phyloP scores from a whole-genome alignment of 2,329 filamentous ascomycete species.

The Neopestalotiopsis sp. region DNA sequence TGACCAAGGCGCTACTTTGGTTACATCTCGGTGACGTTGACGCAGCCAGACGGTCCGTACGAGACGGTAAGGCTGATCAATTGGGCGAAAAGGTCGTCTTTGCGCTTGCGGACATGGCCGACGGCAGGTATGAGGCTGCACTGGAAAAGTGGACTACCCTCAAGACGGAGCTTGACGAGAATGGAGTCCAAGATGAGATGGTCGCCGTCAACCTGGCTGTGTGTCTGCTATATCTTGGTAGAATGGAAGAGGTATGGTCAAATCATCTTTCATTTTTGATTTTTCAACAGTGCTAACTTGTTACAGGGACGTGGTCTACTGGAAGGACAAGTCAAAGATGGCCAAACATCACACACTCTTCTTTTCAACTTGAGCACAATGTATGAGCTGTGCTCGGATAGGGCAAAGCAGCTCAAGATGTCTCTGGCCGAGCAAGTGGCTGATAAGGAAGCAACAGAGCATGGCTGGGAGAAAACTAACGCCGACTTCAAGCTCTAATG shows the following conservation, averaged over 20 bases:
- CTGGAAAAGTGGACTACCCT: conserved; percentile 64
- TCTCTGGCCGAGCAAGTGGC: conserved; percentile 74
- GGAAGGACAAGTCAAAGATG: conserved; percentile 66
- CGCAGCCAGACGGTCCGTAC: conserved; percentile 64
- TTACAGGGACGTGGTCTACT: conserved; percentile 67
- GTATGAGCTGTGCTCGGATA: conserved; percentile 89
- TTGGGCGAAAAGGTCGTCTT: conserved; percentile 56
- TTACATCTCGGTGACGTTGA: conserved; percentile 79
- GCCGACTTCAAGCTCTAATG: conserved; percentile 75
- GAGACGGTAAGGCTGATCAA: conserved; percentile 41
- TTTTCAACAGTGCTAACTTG: conserved; percentile 28
- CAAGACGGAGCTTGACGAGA: conserved; percentile 47
- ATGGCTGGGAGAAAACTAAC: conserved; percentile 74
- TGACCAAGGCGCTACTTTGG: conserved; percentile 70
- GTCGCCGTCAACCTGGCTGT: conserved; percentile 83
- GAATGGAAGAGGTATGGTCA: conserved; percentile 68
- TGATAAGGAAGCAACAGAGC: conserved; percentile 55
- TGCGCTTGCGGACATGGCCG: conserved; percentile 78
- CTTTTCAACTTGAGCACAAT: conserved; percentile 90
- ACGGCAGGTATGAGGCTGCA: conserved; percentile 73
- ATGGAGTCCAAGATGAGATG: conserved; percentile 64
- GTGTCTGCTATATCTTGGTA: conserved; percentile 80
- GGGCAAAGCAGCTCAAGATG: conserved; percentile 71
- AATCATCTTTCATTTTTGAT: not conserved
- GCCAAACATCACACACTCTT: conserved; percentile 75